Evolutionary conservation across 495 filamentous ascomycete genomes (phyloP).

Genomic region (Apiosordaria backusii): DNA sequence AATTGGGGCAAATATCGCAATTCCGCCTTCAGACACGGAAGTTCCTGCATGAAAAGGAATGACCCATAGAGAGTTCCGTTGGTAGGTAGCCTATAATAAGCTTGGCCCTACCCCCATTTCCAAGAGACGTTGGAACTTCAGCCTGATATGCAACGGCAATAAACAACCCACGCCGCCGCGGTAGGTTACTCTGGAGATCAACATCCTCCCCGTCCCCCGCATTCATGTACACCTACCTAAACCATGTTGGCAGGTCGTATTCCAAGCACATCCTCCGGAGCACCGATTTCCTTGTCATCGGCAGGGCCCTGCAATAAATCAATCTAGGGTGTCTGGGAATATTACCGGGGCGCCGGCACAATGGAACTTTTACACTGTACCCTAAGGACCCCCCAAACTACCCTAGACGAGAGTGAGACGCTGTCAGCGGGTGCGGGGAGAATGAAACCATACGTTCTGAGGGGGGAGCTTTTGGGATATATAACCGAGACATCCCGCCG

Average conservation of each 20-base stretch:
- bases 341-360: neutral
- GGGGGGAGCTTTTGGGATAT: neutral
- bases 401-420: neutral
- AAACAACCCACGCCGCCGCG: neutral
- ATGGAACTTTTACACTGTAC: neutral
- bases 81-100: slow-evolving; percentile 6
- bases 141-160: slow-evolving; percentile 8
- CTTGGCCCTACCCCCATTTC: neutral
- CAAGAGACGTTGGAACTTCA: neutral
- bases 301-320: neutral
- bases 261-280: neutral
- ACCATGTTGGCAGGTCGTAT: slow-evolving; percentile 2
- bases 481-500: neutral
- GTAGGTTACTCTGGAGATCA: neutral
- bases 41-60: slow-evolving; percentile 7
- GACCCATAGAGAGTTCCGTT: neutral
- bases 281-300: neutral
- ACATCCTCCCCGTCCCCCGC: neutral
- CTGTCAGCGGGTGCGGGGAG: neutral
- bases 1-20: neutral
- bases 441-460: neutral
- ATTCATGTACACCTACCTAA: neutral
- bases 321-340: neutral
- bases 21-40: neutral
- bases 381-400: neutral